phyloP scores from a whole-genome alignment of 2,329 filamentous ascomycete species.

The Verticillium klebahnii region DNA sequence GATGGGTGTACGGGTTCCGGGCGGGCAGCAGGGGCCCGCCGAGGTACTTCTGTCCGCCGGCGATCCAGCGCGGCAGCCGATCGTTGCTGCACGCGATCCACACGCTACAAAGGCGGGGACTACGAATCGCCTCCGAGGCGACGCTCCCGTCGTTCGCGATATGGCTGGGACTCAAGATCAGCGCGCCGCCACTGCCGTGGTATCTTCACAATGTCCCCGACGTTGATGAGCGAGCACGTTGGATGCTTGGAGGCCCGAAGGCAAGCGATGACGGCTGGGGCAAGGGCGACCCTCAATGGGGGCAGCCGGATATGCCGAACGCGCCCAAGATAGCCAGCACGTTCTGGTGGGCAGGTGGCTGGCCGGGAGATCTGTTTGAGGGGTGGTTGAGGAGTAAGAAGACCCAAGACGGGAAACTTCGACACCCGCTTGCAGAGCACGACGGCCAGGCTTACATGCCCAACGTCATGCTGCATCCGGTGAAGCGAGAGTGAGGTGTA shows the following conservation, averaged over 20 bases:
- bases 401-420: constrained; percentile 10
- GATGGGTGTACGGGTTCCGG: constrained; percentile 24
- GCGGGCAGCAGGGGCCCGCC: constrained; percentile 17
- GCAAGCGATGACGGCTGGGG: constrained; percentile 55
- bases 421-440: constrained; percentile 17
- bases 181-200: constrained; percentile 28
- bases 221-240: constrained; percentile 13
- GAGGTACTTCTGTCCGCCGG: constrained; percentile 30
- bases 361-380: constrained; percentile 24
- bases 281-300: constrained; percentile 23
- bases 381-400: constrained; percentile 21
- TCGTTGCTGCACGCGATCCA: constrained; percentile 25
- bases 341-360: constrained; percentile 29
- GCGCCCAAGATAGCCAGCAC: constrained; percentile 4
- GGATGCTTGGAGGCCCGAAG: constrained; percentile 33
- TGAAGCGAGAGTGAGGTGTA: constrained; percentile 19
- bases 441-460: constrained; percentile 27
- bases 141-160: constrained; percentile 29
- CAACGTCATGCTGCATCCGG: constrained; percentile 30
- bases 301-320: not conserved
- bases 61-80: constrained; percentile 26
- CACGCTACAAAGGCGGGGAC: constrained; percentile 22
- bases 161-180: constrained; percentile 32
- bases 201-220: constrained; percentile 22
- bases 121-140: constrained; percentile 27